Percentiles rank a stretch among this genome's conserved stretches.
Conservation (phyloP, 2,329 filamentous ascomycete species). For the Didymella keratinophila region DNA sequence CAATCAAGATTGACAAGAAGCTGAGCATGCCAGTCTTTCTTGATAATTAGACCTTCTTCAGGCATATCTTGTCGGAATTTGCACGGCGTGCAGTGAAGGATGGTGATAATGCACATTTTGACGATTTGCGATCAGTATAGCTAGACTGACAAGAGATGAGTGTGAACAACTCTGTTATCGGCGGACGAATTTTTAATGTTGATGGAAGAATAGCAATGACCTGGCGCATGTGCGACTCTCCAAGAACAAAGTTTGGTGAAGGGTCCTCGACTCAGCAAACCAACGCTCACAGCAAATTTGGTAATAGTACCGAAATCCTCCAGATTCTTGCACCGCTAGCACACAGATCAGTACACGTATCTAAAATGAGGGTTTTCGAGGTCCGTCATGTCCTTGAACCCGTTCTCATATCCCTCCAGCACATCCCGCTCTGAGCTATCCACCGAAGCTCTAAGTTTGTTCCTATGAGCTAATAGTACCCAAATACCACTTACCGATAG, state of each 20-base stretch:
- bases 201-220: background rate
- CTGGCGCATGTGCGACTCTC: background rate
- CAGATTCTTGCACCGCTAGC: too few relatives aligned
- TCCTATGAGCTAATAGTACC: background rate
- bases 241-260: background rate
- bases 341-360: background rate
- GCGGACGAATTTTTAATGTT: background rate
- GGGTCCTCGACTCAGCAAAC: background rate
- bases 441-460: background rate
- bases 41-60: background rate
- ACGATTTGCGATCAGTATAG: too few relatives aligned
- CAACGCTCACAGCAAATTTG: background rate
- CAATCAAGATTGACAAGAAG: background rate
- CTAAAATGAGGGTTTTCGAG: background rate
- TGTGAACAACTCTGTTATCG: background rate
- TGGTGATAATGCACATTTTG: background rate
- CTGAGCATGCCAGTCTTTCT: background rate
- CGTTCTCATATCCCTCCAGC: background rate
- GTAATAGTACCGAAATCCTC: background rate
- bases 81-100: background rate
- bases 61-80: background rate
- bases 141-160: background rate
- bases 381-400: background rate
- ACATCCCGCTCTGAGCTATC: background rate
- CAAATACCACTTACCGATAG: constrained; percentile 2